Base-by-base conservation (phyloP, 2,329 filamentous ascomycete species). In the Scortechinia acanthostroma region DNA sequence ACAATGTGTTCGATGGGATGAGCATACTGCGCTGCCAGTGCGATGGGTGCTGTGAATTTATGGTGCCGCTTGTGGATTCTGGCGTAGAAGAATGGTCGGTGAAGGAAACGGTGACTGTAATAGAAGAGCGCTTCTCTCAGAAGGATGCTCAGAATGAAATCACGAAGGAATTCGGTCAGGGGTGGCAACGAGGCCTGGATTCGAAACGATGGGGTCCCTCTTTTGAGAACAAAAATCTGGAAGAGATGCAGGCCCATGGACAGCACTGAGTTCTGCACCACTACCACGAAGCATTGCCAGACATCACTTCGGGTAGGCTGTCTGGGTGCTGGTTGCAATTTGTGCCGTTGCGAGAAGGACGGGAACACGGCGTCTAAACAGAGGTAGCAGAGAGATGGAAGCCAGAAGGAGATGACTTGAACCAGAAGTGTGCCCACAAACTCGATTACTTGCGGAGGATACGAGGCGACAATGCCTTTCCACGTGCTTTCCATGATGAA, bases 51-150 rank as follows among this genome's bases (percentile, higher is more conserved):
- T 0, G 68, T 73, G 59, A 77, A 80, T 20, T 60, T 60, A 58
- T 80, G 76, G 52, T 80, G 76, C 19, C 61, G 61, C 50, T 78
- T 78, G 61, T 80, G 76, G 47, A 80, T 67, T 22, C 57, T 57
- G 10, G 56, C 56, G 59, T 79, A 80, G 4, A 76, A 54, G 4
- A 50, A 55, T 0, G 66, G 71, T 4, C 61, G 53, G 56, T 80
- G 76, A 3, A 80, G 60, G 2, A 74, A 51, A 4, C 76, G 71
- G 55, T 80, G 76, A 20, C 63, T 54, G 51, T 76, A 76, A 60
- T 80, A 80, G 58, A 80, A 80, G 16, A 74, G 50, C 2, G 65
- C 49, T 51, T 80, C 76, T 42, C 74, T 69, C 4, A 66, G 49
- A 4, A 69, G 49, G 2, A 66, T 50, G 45, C 64, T 66, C 49